phyloP scores from a whole-genome alignment of 768 basidiomycete genomes.

The Gautieria morchelliformis region DNA sequence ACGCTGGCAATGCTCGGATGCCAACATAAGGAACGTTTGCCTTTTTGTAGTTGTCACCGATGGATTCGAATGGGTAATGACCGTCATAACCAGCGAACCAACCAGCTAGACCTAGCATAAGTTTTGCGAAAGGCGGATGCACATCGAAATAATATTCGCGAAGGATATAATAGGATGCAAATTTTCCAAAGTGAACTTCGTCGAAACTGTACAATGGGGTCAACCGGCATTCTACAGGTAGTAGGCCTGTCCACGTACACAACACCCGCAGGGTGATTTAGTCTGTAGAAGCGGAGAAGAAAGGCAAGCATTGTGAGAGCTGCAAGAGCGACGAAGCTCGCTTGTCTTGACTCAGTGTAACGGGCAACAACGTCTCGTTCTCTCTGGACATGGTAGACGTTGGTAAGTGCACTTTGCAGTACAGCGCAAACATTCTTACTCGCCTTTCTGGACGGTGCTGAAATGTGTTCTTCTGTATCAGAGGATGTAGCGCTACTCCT shows the following conservation, averaged over 20 bases:
- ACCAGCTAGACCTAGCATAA: slow-evolving; percentile 87
- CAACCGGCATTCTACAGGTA: not conserved
- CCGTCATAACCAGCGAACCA: slow-evolving; percentile 98
- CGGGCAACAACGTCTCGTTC: slow-evolving; percentile 1
- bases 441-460: not conserved
- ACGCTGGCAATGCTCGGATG: slow-evolving; percentile 85
- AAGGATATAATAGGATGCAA: slow-evolving; percentile 87
- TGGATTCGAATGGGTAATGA: slow-evolving; percentile 86
- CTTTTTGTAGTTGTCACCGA: slow-evolving; percentile 85
- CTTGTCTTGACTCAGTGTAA: slow-evolving; percentile 4
- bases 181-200: slow-evolving; percentile 98
- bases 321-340: slow-evolving; percentile 53
- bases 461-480: not conserved
- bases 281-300: slow-evolving; percentile 85
- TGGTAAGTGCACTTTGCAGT: not conserved
- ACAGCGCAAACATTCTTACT: not conserved
- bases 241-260: slow-evolving; percentile 49
- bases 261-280: slow-evolving; percentile 89
- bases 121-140: slow-evolving; percentile 94
- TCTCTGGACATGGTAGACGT: not conserved
- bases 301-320: slow-evolving; percentile 69
- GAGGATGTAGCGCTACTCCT: not conserved
- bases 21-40: slow-evolving; percentile 90
- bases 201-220: slow-evolving; percentile 57
- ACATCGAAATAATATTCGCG: slow-evolving; percentile 99